Evolutionary conservation across 2,329 filamentous ascomycete species (phyloP), one percentile per base, ranked within the genome.

Genomic region (Fusarium odoratissimum): DNA sequence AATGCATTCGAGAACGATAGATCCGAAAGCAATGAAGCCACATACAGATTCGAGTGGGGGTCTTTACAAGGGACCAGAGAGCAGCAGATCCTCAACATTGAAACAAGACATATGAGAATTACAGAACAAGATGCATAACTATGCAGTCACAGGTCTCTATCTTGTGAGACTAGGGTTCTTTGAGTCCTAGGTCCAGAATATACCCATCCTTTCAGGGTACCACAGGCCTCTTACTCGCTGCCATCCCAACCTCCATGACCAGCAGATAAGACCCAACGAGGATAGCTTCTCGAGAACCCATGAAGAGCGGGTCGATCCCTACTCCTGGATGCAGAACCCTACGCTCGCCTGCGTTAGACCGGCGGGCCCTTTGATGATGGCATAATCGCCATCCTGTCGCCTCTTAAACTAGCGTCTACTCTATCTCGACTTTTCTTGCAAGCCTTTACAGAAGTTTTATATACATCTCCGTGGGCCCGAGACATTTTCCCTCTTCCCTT

Each of bases 341-440:
- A 69, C 63, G 51, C 70, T 70, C 59, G 52, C 65, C 66, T 73
- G 67, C 75, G 73, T 76, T 77, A 77, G 76, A 46, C 45, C 31
- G 25, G 73, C 70, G 72, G 76, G 69, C 67, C 73, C 68, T 68
- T 74, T 48, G 56, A 72, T 76, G 76, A 77, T 77, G 70, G 73
- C 69, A 75, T 75, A 70, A 66, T 69, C 60, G 46, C 46, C 54
- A 72, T 72, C 48, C 52, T 42, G 38, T 59, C 51, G 59, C 52
- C 63, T 67, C 60, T 40, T 59, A 41, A 55, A 30, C 51, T 41
- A 55, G 51, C 71, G 33, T 54, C 33, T 40, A 71, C 66, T 71
- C 40, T 69, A 76, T 64, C 54, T 75, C 28, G 60, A 67, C 67
- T 73, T 64, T 75, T 57, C 62, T 63, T 68, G 37, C 52, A 54